Evolutionary conservation across 2,329 filamentous ascomycete species (phyloP).

Genomic region (Aspergillus unguis): DNA sequence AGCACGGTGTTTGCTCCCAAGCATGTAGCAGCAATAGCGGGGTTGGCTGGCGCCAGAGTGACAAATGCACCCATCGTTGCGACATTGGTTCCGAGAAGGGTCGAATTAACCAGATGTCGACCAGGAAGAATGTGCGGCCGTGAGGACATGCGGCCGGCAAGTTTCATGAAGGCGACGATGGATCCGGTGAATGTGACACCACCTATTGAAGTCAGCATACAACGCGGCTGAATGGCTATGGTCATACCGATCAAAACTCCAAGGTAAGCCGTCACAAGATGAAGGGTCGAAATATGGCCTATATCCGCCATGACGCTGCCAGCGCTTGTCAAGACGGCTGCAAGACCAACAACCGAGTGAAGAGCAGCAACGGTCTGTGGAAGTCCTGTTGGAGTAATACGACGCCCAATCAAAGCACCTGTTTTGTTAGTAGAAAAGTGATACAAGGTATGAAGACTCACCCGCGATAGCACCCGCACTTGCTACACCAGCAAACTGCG

Average conservation of each 20-base stretch:
- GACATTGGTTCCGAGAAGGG: slow-evolving; percentile 70
- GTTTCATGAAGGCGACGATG: slow-evolving; percentile 83
- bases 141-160: slow-evolving; percentile 78
- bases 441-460: slow-evolving; percentile 20
- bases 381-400: slow-evolving; percentile 82
- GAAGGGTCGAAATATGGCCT: slow-evolving; percentile 68
- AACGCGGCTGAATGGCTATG: not conserved
- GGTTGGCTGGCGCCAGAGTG: slow-evolving; percentile 74
- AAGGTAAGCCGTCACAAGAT: slow-evolving; percentile 81
- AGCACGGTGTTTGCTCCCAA: slow-evolving; percentile 72
- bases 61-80: slow-evolving; percentile 83
- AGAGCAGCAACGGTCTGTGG: slow-evolving; percentile 86
- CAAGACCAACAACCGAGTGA: slow-evolving; percentile 85
- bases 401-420: slow-evolving; percentile 73
- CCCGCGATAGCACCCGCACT: slow-evolving; percentile 65
- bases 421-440: slow-evolving; percentile 3
- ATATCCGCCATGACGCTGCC: slow-evolving; percentile 78
- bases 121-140: slow-evolving; percentile 70
- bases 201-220: slow-evolving; percentile 26
- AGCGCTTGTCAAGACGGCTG: slow-evolving; percentile 82
- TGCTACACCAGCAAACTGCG: slow-evolving; percentile 76
- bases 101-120: slow-evolving; percentile 70
- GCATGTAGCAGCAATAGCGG: slow-evolving; percentile 73
- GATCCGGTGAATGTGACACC: slow-evolving; percentile 90
- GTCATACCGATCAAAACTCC: slow-evolving; percentile 72